A percentile compares a stretch with the other conserved stretches of the same genome.
Evolutionary conservation across 805 yeast species (phyloP).

Genomic region (Blastobotrys peoriensis): DNA sequence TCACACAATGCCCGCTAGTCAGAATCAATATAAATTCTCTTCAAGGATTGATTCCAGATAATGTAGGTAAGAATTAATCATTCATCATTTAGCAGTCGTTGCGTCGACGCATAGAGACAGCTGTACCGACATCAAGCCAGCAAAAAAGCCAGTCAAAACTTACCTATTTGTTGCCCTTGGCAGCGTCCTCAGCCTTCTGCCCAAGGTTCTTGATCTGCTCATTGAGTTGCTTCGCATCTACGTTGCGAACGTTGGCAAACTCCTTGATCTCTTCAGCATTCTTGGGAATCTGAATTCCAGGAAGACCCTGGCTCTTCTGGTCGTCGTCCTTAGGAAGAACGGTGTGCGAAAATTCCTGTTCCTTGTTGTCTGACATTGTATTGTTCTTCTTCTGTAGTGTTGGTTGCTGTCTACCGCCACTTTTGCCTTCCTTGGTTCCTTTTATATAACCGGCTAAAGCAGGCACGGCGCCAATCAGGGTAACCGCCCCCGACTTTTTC

Average conservation of each 20-base stretch:
- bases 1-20: background rate
- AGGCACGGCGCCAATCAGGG: background rate
- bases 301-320: slow-evolving; percentile 14
- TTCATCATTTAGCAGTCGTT: background rate
- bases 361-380: slow-evolving; percentile 18
- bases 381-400: slow-evolving; percentile 2
- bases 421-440: background rate
- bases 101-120: background rate
- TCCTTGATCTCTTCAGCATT: slow-evolving; percentile 62
- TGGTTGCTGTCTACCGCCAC: background rate
- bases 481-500: background rate
- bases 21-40: slow-evolving; percentile 2
- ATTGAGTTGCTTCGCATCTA: slow-evolving; percentile 55
- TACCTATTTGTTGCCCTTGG: too few species aligned
- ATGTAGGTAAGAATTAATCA: slow-evolving; percentile 31
- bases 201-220: slow-evolving; percentile 30
- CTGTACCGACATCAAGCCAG: too few species aligned
- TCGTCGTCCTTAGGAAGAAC: slow-evolving; percentile 30
- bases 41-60: slow-evolving; percentile 18
- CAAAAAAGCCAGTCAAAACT: too few species aligned
- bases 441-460: background rate
- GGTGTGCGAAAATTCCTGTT: slow-evolving; percentile 24
- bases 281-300: slow-evolving; percentile 59
- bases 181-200: slow-evolving; percentile 30
- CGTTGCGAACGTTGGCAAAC: slow-evolving; percentile 50